Evolutionary conservation across 2,329 filamentous ascomycete species (phyloP).

Genomic region (Torrubiella hemipterigena): DNA sequence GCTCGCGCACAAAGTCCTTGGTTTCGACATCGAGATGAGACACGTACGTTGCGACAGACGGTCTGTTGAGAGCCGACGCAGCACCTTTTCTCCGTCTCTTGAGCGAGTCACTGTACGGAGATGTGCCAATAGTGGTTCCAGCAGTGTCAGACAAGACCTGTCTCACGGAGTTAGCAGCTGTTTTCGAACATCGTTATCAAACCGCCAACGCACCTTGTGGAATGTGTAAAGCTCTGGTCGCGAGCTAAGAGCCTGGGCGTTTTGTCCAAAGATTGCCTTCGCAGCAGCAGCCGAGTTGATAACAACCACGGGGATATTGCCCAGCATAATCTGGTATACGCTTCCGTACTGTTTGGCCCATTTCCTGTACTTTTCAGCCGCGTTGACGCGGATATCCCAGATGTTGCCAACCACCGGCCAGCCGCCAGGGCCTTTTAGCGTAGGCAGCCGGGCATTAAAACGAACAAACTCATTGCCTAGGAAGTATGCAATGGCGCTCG

Average conservation of each 20-base stretch:
- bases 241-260: constrained; percentile 41
- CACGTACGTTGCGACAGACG: constrained; percentile 50
- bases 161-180: not conserved
- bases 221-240: constrained; percentile 47
- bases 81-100: constrained; percentile 54
- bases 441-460: constrained; percentile 27
- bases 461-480: constrained; percentile 37
- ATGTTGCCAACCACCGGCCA: constrained; percentile 44
- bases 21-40: constrained; percentile 51
- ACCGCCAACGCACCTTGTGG: constrained; percentile 30
- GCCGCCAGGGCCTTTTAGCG: constrained; percentile 34
- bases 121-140: constrained; percentile 57
- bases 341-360: constrained; percentile 36
- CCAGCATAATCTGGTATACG: constrained; percentile 46
- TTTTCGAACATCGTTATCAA: not conserved
- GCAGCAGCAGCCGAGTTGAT: constrained; percentile 42
- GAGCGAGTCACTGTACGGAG: constrained; percentile 52
- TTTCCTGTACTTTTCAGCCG: constrained; percentile 41
- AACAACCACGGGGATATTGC: constrained; percentile 43
- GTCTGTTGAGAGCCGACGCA: constrained; percentile 52
- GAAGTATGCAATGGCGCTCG: constrained; percentile 29
- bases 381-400: constrained; percentile 40
- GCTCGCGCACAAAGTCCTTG: constrained; percentile 49
- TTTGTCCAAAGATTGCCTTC: constrained; percentile 36
- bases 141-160: constrained; percentile 52